Percentiles rank a stretch among this genome's conserved stretches.
These are phyloP conservation scores for Picea glauca DNA, from an alignment of 75 land plant genomes.

Conservation along the genomic window DNA sequence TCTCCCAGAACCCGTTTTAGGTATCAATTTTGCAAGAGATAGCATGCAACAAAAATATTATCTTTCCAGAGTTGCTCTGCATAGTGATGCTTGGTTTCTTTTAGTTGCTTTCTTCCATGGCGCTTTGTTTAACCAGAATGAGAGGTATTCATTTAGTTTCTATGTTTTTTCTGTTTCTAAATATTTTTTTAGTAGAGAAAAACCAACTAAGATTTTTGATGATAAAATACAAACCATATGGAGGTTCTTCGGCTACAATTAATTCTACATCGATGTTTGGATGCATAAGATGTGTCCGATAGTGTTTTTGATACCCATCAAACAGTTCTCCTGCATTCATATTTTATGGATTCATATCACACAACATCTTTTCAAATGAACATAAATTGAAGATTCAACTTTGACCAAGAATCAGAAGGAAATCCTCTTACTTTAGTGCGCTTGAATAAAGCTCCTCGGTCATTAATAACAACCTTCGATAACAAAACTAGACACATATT, in stretches of 20 bases:
- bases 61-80: too few relatives aligned
- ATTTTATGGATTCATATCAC: not conserved
- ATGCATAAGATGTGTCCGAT: not conserved
- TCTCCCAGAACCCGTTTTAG: too few relatives aligned
- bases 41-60: too few relatives aligned
- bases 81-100: too few relatives aligned
- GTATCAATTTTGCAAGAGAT: too few relatives aligned
- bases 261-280: conserved; percentile 2
- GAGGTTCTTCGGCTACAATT: not conserved
- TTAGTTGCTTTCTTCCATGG: too few relatives aligned
- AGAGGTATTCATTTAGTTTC: too few relatives aligned
- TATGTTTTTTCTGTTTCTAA: too few relatives aligned
- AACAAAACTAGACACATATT: too few relatives aligned
- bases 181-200: not conserved
- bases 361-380: not conserved
- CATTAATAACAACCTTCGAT: not conserved
- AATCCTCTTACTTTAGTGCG: not conserved
- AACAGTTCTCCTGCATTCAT: not conserved
- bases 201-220: not conserved
- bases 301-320: not conserved
- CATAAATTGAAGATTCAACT: not conserved
- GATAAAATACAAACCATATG: not conserved
- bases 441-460: not conserved
- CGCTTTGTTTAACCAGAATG: too few relatives aligned
- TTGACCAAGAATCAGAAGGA: not conserved